Evolutionary conservation across 129 eudicot genomes (phyloP).

Genomic region (Dittrichia graveolens): DNA sequence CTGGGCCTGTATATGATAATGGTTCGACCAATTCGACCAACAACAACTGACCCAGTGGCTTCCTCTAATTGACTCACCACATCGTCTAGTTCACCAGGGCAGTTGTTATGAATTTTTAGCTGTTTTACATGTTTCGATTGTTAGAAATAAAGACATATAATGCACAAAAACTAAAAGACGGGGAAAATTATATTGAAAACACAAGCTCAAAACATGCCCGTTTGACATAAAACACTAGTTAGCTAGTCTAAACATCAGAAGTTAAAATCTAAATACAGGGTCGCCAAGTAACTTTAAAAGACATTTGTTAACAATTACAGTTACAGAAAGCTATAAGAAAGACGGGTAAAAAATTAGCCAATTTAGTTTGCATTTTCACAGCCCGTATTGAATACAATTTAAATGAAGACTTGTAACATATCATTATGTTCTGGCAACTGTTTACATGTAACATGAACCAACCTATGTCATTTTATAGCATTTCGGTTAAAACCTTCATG

Average conservation of each 20-base stretch:
- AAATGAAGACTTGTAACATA: background rate
- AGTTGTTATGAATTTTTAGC: conserved; percentile 69
- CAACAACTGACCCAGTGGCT: conserved; percentile 68
- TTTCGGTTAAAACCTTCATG: too few relatives aligned
- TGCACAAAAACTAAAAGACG: background rate
- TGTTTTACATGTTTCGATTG: conserved; percentile 26
- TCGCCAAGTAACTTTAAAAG: too few relatives aligned
- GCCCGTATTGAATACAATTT: background rate
- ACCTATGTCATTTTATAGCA: too few relatives aligned
- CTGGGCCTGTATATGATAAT: conserved; percentile 83
- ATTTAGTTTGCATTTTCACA: background rate
- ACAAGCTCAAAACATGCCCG: background rate
- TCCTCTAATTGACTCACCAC: conserved; percentile 66
- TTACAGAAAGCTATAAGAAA: too few relatives aligned
- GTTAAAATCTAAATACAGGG: background rate
- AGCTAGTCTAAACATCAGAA: background rate
- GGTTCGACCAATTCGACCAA: conserved; percentile 79
- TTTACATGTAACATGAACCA: background rate
- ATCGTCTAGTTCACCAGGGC: conserved; percentile 79
- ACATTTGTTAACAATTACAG: too few relatives aligned
- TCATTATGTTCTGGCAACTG: background rate
- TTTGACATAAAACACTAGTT: too few relatives aligned
- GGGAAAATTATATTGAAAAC: background rate
- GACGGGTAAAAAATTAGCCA: background rate
- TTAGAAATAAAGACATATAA: background rate